These are phyloP conservation scores for Phyllosticta ampelicida DNA, from an alignment of 2,329 filamentous ascomycete genomes.

Conservation along the genomic window DNA sequence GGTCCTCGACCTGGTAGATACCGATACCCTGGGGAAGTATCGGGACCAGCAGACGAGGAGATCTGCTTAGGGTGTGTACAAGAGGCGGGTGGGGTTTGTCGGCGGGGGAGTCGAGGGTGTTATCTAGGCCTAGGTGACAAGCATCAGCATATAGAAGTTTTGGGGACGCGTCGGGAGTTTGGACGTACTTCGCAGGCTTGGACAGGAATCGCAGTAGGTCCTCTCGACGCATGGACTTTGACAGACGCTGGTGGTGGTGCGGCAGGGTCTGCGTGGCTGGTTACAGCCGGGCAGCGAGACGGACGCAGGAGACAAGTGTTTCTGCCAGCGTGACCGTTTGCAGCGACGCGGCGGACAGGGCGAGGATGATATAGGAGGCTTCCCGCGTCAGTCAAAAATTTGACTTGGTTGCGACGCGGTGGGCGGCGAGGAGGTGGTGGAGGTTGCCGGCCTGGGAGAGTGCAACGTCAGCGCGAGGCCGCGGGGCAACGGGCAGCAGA, in stretches of 20 bases:
- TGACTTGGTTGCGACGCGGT: slow-evolving; percentile 6
- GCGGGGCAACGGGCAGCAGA: not conserved
- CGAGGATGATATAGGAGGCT: not conserved
- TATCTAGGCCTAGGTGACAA: slow-evolving; percentile 51
- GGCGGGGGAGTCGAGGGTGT: slow-evolving; percentile 42
- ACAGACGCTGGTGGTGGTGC: slow-evolving; percentile 7
- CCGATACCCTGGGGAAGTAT: slow-evolving; percentile 79
- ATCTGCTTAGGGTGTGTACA: slow-evolving; percentile 40
- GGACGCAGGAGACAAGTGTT: slow-evolving; percentile 12
- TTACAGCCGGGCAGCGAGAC: slow-evolving; percentile 25
- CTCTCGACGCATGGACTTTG: slow-evolving; percentile 75
- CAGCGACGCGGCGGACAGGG: not conserved
- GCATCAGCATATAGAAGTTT: not conserved
- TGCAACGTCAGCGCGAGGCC: not conserved
- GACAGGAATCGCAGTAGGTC: slow-evolving; percentile 88
- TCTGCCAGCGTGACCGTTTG: slow-evolving; percentile 25
- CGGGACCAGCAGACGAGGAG: slow-evolving; percentile 71
- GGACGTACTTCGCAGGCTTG: slow-evolving; percentile 83
- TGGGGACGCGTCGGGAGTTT: not conserved
- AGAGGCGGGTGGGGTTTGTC: slow-evolving; percentile 16
- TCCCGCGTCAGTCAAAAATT: slow-evolving; percentile 10
- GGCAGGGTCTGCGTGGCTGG: slow-evolving; percentile 24
- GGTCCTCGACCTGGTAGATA: slow-evolving; percentile 58
- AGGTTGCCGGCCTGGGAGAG: slow-evolving; percentile 1
- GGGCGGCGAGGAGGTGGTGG: not conserved